Conservation (phyloP, 805 yeast species). For the Teunomyces pallodes region DNA sequence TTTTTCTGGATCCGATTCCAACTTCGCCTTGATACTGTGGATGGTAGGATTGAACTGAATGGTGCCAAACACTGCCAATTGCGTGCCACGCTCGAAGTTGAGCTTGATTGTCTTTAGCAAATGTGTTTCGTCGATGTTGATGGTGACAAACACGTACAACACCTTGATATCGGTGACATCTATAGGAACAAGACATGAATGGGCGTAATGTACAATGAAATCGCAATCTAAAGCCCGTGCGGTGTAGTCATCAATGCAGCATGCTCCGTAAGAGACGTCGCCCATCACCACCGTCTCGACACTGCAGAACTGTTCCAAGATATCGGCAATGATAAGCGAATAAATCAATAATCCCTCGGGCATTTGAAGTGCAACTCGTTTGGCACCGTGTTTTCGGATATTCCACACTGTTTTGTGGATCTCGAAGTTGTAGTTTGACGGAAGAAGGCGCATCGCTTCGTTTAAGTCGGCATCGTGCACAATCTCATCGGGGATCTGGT, state of each 20-base stretch:
- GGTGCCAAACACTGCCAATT: slow-evolving; percentile 87
- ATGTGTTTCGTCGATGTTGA: slow-evolving; percentile 81
- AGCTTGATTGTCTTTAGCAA: slow-evolving; percentile 69
- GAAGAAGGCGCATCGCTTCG: slow-evolving; percentile 76
- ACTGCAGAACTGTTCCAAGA: slow-evolving; percentile 83
- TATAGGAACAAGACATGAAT: slow-evolving; percentile 93
- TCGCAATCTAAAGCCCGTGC: slow-evolving; percentile 93
- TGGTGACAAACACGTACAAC: slow-evolving; percentile 92
- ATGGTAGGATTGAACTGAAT: slow-evolving; percentile 96
- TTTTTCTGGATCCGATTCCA: slow-evolving; percentile 48
- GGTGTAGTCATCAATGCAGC: slow-evolving; percentile 95
- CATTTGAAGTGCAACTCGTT: slow-evolving; percentile 91
- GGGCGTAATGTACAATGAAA: slow-evolving; percentile 94
- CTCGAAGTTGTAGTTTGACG: slow-evolving; percentile 92
- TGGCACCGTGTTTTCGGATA: slow-evolving; percentile 68
- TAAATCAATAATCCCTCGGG: slow-evolving; percentile 94
- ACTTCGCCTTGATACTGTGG: slow-evolving; percentile 66
- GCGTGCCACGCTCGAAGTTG: slow-evolving; percentile 63
- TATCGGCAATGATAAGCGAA: slow-evolving; percentile 86
- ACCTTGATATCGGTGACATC: slow-evolving; percentile 90
- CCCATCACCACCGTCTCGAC: slow-evolving; percentile 95
- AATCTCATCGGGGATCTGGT: slow-evolving; percentile 88
- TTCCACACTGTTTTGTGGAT: slow-evolving; percentile 96
- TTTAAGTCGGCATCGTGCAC: slow-evolving; percentile 77
- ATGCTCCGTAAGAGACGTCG: slow-evolving; percentile 97